phyloP scores from a whole-genome alignment of 441 rosid species.

The Eutrema salsugineum region DNA sequence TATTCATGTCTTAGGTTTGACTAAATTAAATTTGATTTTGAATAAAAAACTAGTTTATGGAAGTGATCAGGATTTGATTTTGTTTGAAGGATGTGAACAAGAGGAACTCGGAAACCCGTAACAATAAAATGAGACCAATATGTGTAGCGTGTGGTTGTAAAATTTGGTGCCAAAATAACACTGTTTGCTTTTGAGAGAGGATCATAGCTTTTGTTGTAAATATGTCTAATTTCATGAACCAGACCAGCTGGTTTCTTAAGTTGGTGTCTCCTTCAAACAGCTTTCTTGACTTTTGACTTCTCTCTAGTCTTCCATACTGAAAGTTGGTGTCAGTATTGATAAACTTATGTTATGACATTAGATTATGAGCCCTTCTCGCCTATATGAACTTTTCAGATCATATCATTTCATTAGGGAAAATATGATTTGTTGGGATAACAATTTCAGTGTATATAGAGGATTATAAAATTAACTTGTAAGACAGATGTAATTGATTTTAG shows the following conservation, averaged over 20 bases:
- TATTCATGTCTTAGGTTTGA: conserved; percentile 28
- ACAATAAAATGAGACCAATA: background rate
- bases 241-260: conserved; percentile 13
- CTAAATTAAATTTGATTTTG: background rate
- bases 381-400: too few relatives aligned
- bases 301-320: conserved; percentile 9
- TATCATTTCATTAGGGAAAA: too few relatives aligned
- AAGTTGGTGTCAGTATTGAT: too few relatives aligned
- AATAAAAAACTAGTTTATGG: background rate
- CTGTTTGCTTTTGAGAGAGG: conserved; percentile 15
- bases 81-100: conserved; percentile 16
- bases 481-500: background rate
- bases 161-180: conserved; percentile 28
- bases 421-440: too few relatives aligned
- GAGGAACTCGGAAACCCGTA: background rate
- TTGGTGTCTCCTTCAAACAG: conserved; percentile 8
- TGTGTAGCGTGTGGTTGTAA: background rate
- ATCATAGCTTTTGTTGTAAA: conserved; percentile 21
- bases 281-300: conserved; percentile 16
- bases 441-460: too few relatives aligned
- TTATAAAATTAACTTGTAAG: too few relatives aligned
- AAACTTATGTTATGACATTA: too few relatives aligned
- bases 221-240: conserved; percentile 25
- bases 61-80: background rate
- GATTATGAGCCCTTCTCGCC: too few relatives aligned